Conservation (phyloP, 228 moss, liverwort and hornwort species). For the Sphagnum magellanicum region DNA sequence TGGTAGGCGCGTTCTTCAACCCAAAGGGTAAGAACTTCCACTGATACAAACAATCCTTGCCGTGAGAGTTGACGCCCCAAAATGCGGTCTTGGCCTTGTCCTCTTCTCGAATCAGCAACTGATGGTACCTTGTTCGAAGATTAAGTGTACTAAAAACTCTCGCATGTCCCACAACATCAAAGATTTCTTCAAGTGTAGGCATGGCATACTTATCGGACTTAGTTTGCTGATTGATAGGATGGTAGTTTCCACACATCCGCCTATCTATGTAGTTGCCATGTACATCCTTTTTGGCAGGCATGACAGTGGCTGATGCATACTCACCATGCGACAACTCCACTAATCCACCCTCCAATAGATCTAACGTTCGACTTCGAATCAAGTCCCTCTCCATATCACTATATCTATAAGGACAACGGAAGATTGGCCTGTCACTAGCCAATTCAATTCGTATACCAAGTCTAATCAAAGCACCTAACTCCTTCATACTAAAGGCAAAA, state of each 20-base stretch:
- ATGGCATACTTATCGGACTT: background rate
- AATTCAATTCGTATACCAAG: background rate
- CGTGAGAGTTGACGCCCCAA: background rate
- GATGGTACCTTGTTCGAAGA: background rate
- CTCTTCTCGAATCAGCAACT: background rate
- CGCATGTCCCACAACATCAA: background rate
- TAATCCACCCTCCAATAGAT: background rate
- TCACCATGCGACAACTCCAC: background rate
- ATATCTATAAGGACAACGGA: background rate
- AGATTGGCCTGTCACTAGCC: background rate
- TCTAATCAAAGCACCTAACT: background rate
- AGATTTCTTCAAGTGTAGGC: background rate
- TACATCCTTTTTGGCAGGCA: background rate
- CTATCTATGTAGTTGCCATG: background rate
- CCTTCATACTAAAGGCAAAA: background rate
- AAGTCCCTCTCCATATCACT: conserved; percentile 4
- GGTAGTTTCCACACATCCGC: conserved; percentile 4
- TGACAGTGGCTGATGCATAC: conserved; percentile 1
- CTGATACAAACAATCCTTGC: background rate
- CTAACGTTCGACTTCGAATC: background rate
- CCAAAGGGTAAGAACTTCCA: conserved; percentile 3
- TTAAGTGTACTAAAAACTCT: background rate
- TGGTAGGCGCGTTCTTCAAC: background rate
- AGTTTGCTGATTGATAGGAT: background rate
- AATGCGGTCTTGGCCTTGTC: background rate